Base-by-base conservation (phyloP, 345 rosid genomes). In the Salix purpurea region DNA sequence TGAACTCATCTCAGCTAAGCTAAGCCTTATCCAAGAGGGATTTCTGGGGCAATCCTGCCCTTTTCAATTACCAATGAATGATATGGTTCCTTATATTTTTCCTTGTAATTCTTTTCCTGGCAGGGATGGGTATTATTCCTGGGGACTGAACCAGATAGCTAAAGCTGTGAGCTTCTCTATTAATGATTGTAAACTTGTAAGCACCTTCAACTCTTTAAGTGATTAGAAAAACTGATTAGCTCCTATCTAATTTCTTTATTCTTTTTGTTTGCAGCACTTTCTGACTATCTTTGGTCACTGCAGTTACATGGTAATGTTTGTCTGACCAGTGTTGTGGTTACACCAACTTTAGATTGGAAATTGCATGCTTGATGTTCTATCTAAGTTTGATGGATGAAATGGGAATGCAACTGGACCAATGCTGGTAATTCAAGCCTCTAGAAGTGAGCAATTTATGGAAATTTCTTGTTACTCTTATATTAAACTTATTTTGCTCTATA, bases 131-230 rank as follows among this genome's bases (percentile, higher is more conserved):
- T 96, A 96, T 86, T 96, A 87, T 75, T 95, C 99, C 7, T 85
- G 97, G 90, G 99, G 99, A 24, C 81, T 96, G 76, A 85, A 87
- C 83, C 97, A 92, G 89, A 89, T 94, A 79, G 89, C 97, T 83
- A 96, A 96, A 86, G 99, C 98, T 50, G 97, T 94, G 85, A 96
- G 97, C 98, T 96, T 96, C 85, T 85, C 94, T 80, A 94, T 94
- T 90, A 96, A 92, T 64, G 99, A 96, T 76, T 96, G 99, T 84
- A 96, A 96, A 83, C 95, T 96, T 73, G 99, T 96, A 80, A 87
- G 99, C 86, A 12, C 75, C 65, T 39, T 15, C 46, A 42, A 4
- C 36, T n/a, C 28, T 28, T 32, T 42, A 13, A 34, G 7, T 37
- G 62, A 6, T 67, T 42, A 61, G 19, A 1, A 61, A n/a, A 21